A percentile compares a stretch with the other conserved stretches of the same genome.
Conservation (phyloP, 805 yeast genomes). For the Metschnikowia orientalis region DNA sequence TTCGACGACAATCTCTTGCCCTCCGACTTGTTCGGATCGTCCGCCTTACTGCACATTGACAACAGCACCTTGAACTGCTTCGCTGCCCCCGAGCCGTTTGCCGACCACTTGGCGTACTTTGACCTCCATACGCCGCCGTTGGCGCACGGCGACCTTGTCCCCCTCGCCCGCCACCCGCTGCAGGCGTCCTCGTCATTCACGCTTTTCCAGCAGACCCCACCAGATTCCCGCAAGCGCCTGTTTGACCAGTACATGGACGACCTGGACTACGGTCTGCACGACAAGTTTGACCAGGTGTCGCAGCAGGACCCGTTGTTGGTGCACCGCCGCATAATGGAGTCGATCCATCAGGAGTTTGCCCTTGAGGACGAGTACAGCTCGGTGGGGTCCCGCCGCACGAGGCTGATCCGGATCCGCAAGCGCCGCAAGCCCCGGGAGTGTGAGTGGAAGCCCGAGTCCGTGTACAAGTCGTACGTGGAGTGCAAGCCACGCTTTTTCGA, state of each 20-base stretch:
- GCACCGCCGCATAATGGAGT: slow-evolving; percentile 12
- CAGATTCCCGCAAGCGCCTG: slow-evolving; percentile 2
- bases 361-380: slow-evolving; percentile 13
- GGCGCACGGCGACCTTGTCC: slow-evolving; percentile 2
- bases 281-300: slow-evolving; percentile 12
- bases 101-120: too few relatives aligned
- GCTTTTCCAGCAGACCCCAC: slow-evolving; percentile 4
- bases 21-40: slow-evolving; percentile 5
- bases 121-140: slow-evolving; percentile 5
- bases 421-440: slow-evolving; percentile 15
- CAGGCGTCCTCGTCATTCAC: slow-evolving; percentile 2
- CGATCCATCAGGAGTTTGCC: slow-evolving; percentile 14
- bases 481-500: slow-evolving; percentile 25
- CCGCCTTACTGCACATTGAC: too few relatives aligned
- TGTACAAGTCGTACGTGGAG: slow-evolving; percentile 17
- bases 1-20: slow-evolving; percentile 5
- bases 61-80: too few relatives aligned
- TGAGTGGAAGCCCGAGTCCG: slow-evolving; percentile 20
- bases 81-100: too few relatives aligned
- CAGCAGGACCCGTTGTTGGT: slow-evolving; percentile 14
- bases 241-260: slow-evolving; percentile 2
- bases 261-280: background rate
- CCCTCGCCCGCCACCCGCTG: slow-evolving; percentile 1
- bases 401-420: slow-evolving; percentile 10
- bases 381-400: slow-evolving; percentile 1